Percentiles rank a stretch among this genome's conserved stretches.
Evolutionary conservation across 2,329 filamentous ascomycete species (phyloP).

Genomic region (Ophiosphaerella korrae): DNA sequence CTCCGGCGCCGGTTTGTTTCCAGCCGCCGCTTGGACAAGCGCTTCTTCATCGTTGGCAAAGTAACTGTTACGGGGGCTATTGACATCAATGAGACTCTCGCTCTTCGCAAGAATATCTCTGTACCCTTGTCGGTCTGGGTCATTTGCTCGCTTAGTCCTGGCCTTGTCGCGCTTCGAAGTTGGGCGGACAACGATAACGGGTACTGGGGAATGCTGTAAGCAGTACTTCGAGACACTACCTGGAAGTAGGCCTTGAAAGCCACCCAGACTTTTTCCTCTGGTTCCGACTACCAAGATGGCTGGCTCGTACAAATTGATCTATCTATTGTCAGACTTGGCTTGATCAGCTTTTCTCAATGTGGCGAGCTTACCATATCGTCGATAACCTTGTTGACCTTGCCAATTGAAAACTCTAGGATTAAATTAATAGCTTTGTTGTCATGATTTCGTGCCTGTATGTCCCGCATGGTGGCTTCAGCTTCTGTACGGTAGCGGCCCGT

Average conservation of each 20-base stretch:
- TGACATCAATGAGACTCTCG: conserved; percentile 59
- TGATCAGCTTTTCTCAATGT: background rate
- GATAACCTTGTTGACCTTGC: conserved; percentile 88
- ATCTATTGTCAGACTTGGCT: conserved; percentile 9
- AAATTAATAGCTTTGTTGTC: conserved; percentile 84
- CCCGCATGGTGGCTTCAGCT: conserved; percentile 73
- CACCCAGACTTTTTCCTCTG: conserved; percentile 79
- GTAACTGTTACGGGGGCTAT: conserved; percentile 53
- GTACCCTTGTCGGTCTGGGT: conserved; percentile 77
- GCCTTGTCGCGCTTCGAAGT: conserved; percentile 88
- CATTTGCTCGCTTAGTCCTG: conserved; percentile 80
- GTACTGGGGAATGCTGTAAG: conserved; percentile 88
- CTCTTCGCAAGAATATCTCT: conserved; percentile 75
- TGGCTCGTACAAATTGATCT: conserved; percentile 92
- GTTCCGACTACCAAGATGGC: conserved; percentile 91
- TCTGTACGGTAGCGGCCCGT: conserved; percentile 76
- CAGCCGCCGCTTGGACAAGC: conserved; percentile 57
- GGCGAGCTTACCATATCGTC: conserved; percentile 77
- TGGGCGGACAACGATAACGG: conserved; percentile 88
- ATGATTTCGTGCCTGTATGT: conserved; percentile 79
- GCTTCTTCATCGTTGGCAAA: conserved; percentile 50
- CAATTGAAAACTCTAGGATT: conserved; percentile 83
- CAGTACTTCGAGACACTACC: conserved; percentile 95
- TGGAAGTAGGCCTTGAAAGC: conserved; percentile 83
- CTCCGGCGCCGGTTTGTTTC: conserved; percentile 43